A percentile compares a stretch with the other conserved stretches of the same genome.
Evolutionary conservation across 225 moss, liverwort and hornwort species (phyloP).

Genomic region (Takakia lepidozioides): DNA sequence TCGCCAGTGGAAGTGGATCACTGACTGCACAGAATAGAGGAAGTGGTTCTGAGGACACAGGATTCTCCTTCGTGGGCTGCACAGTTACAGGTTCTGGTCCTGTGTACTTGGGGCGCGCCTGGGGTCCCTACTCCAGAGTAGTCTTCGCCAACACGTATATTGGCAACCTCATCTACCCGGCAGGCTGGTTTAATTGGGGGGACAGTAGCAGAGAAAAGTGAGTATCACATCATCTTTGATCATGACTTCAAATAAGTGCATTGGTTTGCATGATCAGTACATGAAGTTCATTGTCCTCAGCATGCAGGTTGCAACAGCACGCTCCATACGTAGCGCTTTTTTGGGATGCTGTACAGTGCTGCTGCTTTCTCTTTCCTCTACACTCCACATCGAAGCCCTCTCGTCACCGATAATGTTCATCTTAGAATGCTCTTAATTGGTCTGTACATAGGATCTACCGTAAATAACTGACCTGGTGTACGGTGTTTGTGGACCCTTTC

Average conservation of each 20-base stretch:
- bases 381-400: not conserved
- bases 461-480: not conserved
- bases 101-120: too few relatives aligned
- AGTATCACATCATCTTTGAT: too few relatives aligned
- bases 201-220: constrained; percentile 48
- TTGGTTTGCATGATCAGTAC: too few relatives aligned
- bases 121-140: constrained; percentile 60
- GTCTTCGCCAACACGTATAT: constrained; percentile 50
- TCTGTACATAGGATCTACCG: not conserved
- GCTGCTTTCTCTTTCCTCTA: not conserved
- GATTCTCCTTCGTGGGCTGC: constrained; percentile 48
- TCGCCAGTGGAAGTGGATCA: constrained; percentile 25
- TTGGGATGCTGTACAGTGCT: too few relatives aligned
- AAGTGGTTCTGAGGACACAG: constrained; percentile 26
- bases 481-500: constrained; percentile 1
- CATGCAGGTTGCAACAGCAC: too few relatives aligned
- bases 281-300: too few relatives aligned
- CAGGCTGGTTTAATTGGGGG: constrained; percentile 53
- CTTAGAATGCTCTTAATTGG: too few relatives aligned
- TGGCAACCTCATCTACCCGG: constrained; percentile 46
- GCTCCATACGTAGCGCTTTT: too few relatives aligned
- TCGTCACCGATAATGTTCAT: too few relatives aligned
- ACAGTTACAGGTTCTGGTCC: constrained; percentile 50
- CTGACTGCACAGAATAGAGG: constrained; percentile 55
- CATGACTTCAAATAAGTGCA: too few relatives aligned